Evolutionary conservation across 768 basidiomycete genomes (phyloP).

Genomic region (Crepidotus variabilis): DNA sequence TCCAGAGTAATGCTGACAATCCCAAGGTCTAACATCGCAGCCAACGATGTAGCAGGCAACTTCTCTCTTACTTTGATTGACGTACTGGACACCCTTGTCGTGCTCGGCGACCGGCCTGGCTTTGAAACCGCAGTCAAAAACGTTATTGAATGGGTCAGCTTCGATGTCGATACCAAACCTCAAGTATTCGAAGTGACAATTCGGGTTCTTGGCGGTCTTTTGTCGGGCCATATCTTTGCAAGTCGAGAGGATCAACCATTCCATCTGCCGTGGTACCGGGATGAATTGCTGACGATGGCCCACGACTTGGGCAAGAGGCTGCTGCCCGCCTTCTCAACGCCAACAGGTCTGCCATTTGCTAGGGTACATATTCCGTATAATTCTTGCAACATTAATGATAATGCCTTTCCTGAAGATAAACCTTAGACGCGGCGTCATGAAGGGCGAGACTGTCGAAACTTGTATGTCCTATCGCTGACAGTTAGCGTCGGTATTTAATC

Average conservation of each 20-base stretch:
- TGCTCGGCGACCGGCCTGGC: constrained; percentile 72
- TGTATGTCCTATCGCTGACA: constrained; percentile 48
- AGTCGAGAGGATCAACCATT: constrained; percentile 62
- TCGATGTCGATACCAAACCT: constrained; percentile 93
- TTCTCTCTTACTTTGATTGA: constrained; percentile 84
- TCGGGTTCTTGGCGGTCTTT: constrained; percentile 84
- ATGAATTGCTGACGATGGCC: constrained; percentile 77
- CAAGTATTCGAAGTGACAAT: constrained; percentile 99
- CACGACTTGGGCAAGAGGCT: constrained; percentile 83
- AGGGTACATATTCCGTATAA: constrained; percentile 47
- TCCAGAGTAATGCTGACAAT: constrained; percentile 5
- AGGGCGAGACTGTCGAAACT: constrained; percentile 78
- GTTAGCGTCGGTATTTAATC: neutral
- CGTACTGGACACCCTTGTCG: constrained; percentile 84
- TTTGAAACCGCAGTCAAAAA: constrained; percentile 85
- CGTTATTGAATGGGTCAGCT: constrained; percentile 79
- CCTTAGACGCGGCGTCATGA: constrained; percentile 70
- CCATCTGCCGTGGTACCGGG: constrained; percentile 79
- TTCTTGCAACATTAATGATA: neutral
- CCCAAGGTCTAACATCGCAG: constrained; percentile 54
- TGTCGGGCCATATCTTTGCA: constrained; percentile 85
- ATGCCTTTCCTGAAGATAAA: constrained; percentile 55
- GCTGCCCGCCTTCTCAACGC: constrained; percentile 87
- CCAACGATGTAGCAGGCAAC: constrained; percentile 94
- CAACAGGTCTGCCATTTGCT: constrained; percentile 90